These are phyloP conservation scores for Ceratocystis destructans DNA, from an alignment of 2,329 filamentous ascomycete species.

Conservation along the genomic window DNA sequence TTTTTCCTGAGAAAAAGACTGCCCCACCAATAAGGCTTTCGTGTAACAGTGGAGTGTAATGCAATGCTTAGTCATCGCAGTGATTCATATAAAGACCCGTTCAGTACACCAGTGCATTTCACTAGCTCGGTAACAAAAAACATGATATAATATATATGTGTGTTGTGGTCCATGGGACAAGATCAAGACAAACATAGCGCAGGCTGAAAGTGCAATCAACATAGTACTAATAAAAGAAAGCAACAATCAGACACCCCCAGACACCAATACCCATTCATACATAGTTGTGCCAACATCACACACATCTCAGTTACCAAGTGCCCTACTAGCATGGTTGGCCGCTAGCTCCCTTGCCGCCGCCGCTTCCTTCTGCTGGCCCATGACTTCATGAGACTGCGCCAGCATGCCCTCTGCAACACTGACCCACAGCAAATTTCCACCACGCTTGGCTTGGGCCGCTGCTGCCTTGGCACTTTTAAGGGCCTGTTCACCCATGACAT, in stretches of 20 bases:
- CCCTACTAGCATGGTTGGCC: conserved; percentile 21
- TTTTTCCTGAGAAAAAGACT: neutral
- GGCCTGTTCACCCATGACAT: conserved; percentile 67
- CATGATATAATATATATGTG: neutral
- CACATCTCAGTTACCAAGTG: conserved; percentile 11
- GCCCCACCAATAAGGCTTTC: conserved; percentile 1
- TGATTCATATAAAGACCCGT: neutral
- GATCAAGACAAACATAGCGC: neutral
- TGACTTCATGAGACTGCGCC: conserved; percentile 58
- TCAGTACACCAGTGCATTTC: neutral
- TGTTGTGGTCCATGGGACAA: neutral
- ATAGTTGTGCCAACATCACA: neutral
- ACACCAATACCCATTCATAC: neutral
- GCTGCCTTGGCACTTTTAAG: conserved; percentile 62
- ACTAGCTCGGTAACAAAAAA: neutral
- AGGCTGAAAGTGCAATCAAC: too few species aligned
- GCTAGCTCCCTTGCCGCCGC: conserved; percentile 30
- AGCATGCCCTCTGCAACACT: conserved; percentile 71
- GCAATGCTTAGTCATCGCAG: conserved; percentile 1
- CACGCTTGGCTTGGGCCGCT: conserved; percentile 51
- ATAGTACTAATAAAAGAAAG: neutral
- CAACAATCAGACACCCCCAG: neutral
- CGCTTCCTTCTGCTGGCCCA: conserved; percentile 44
- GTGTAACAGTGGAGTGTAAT: neutral
- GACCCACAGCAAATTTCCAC: conserved; percentile 61